Conservation (phyloP, 805 yeast genomes). For the Cyberlindnera nakhonratchasimensis region DNA sequence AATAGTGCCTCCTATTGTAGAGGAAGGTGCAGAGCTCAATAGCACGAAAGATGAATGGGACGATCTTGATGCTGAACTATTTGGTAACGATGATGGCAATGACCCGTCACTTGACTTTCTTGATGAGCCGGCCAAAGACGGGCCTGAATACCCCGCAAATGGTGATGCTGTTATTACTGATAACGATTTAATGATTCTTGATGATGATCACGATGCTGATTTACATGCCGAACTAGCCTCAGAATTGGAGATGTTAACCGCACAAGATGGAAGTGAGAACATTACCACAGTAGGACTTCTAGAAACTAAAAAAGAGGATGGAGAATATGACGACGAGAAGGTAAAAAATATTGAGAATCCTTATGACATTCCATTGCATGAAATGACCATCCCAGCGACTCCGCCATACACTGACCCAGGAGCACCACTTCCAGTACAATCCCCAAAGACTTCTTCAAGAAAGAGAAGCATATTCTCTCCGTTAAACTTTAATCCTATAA, state of each 20-base stretch:
- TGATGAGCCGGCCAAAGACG: conserved; percentile 24
- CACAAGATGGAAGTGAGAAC: conserved; percentile 6
- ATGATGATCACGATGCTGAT: conserved; percentile 30
- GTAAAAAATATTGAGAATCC: conserved; percentile 11
- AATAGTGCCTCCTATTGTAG: not conserved
- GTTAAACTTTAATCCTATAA: conserved; percentile 73
- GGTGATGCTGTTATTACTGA: not conserved
- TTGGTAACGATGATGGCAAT: conserved; percentile 31
- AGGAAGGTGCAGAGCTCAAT: conserved; percentile 1
- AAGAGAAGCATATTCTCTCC: conserved; percentile 76
- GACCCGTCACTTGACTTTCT: conserved; percentile 28
- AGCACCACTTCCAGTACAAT: conserved; percentile 66
- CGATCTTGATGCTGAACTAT: conserved; percentile 31
- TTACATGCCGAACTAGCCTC: conserved; percentile 36
- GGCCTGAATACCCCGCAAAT: conserved; percentile 12
- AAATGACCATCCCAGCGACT: conserved; percentile 50
- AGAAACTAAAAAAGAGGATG: not conserved
- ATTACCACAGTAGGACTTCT: not conserved
- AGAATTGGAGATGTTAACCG: conserved; percentile 23
- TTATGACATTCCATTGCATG: conserved; percentile 54
- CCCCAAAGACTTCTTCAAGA: conserved; percentile 38
- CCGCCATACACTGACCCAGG: conserved; percentile 76
- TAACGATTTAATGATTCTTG: conserved; percentile 31
- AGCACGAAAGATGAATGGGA: conserved; percentile 25
- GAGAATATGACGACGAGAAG: conserved; percentile 3